Percentiles rank a stretch among this genome's conserved stretches.
Evolutionary conservation across 768 basidiomycete species (phyloP).

Genomic region (Auriscalpium microsporum): DNA sequence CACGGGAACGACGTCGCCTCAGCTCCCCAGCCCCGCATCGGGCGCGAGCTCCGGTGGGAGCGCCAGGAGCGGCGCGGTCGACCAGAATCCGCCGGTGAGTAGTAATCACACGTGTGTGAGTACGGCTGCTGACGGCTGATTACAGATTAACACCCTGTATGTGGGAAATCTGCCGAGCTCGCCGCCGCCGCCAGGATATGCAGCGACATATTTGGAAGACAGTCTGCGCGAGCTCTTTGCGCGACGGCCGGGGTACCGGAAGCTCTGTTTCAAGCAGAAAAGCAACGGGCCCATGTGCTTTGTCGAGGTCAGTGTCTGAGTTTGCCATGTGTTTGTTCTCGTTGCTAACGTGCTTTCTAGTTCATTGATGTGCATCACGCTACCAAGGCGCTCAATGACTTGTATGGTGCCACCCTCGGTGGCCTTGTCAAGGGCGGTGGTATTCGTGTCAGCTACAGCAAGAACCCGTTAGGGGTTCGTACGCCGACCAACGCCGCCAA

Average conservation of each 20-base stretch:
- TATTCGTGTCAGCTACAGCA: constrained; percentile 96
- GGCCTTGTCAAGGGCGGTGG: constrained; percentile 91
- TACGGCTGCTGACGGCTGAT: constrained; percentile 1
- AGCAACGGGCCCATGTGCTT: constrained; percentile 99
- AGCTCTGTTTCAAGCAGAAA: constrained; percentile 92
- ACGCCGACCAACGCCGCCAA: constrained; percentile 50
- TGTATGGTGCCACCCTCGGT: constrained; percentile 86
- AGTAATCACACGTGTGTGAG: neutral
- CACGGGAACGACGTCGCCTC: constrained; percentile 54
- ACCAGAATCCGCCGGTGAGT: constrained; percentile 89
- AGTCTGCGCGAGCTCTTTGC: constrained; percentile 77
- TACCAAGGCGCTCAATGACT: constrained; percentile 76
- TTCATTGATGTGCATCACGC: constrained; percentile 88
- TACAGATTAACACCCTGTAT: constrained; percentile 92
- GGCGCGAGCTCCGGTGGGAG: constrained; percentile 39
- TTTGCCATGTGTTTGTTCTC: neutral
- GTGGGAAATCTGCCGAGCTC: constrained; percentile 94
- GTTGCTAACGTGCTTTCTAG: constrained; percentile 28
- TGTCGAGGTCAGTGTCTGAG: constrained; percentile 61
- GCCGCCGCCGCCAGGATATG: constrained; percentile 59
- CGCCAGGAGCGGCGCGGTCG: constrained; percentile 35
- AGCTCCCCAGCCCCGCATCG: constrained; percentile 69
- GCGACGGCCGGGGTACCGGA: constrained; percentile 74
- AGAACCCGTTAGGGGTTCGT: constrained; percentile 93
- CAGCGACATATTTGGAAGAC: constrained; percentile 80